These are phyloP conservation scores for Plectosphaerella plurivora DNA, from an alignment of 2,329 filamentous ascomycete species.

Conservation along the genomic window DNA sequence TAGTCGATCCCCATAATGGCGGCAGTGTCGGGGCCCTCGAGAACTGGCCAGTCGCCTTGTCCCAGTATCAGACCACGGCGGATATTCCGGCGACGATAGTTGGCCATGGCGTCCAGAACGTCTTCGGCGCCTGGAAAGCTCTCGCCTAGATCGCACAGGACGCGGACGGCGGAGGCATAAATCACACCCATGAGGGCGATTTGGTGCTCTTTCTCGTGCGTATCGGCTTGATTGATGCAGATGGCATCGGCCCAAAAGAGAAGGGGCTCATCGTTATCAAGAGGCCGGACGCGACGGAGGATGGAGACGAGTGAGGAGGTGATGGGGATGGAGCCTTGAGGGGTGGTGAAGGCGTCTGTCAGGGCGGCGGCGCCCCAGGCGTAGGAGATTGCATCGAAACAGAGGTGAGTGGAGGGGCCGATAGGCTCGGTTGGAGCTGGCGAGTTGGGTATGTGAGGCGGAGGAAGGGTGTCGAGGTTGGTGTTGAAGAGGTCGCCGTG, in stretches of 20 bases:
- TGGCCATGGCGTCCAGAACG: not conserved
- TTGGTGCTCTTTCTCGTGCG: constrained; percentile 11
- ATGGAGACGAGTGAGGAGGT: constrained; percentile 7
- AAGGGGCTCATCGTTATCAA: not conserved
- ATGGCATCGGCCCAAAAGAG: constrained; percentile 15
- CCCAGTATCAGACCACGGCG: not conserved
- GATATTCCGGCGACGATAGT: not conserved
- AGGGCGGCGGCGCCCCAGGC: constrained; percentile 24
- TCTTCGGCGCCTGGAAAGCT: not conserved
- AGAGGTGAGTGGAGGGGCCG: not conserved
- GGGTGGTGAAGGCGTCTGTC: constrained; percentile 6
- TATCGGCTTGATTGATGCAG: constrained; percentile 15
- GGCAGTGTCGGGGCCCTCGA: not conserved
- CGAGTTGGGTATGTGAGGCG: not conserved
- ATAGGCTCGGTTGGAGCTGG: not conserved
- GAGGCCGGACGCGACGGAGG: constrained; percentile 8
- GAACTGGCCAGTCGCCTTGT: not conserved
- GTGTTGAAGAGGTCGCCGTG: not conserved
- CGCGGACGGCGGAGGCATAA: constrained; percentile 16
- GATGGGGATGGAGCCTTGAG: constrained; percentile 2
- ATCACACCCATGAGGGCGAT: constrained; percentile 12
- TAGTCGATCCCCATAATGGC: not conserved
- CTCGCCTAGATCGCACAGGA: constrained; percentile 23
- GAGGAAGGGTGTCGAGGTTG: not conserved
- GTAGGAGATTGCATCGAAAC: constrained; percentile 27